A percentile compares a stretch with the other conserved stretches of the same genome.
Conservation (phyloP, 1,284 basidiomycete genomes). For the Fereydounia khargensis region DNA sequence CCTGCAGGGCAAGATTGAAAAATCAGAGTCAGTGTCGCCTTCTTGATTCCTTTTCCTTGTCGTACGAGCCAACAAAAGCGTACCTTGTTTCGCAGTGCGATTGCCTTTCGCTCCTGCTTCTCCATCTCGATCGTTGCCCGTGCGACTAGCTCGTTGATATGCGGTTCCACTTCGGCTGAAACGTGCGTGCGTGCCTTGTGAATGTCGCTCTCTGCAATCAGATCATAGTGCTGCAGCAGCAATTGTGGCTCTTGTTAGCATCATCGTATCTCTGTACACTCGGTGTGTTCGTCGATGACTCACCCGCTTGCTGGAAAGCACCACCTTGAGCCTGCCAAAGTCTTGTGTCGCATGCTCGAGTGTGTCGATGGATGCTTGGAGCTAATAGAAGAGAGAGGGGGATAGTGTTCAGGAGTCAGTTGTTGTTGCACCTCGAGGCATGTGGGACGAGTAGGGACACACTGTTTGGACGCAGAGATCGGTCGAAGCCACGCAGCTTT, state of each 20-base stretch:
- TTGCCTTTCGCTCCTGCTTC: conserved; percentile 17
- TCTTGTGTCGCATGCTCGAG: conserved; percentile 26
- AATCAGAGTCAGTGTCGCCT: no score
- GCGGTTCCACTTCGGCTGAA: conserved; percentile 23
- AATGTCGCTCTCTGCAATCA: conserved; percentile 25
- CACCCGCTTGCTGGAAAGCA: conserved; percentile 25
- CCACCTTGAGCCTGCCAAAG: conserved; percentile 27
- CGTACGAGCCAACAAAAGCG: no score
- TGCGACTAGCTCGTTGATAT: conserved; percentile 24
- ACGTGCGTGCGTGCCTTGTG: conserved; percentile 19
- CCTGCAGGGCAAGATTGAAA: no score
- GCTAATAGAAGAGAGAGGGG: no score
- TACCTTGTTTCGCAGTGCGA: conserved; percentile 17
- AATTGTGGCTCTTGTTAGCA: neutral
- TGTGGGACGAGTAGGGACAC: no score
- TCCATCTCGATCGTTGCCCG: conserved; percentile 16
- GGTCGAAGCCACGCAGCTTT: conserved; percentile 18
- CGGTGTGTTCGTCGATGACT: conserved; percentile 1
- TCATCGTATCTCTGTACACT: neutral
- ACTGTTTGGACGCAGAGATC: conserved; percentile 18
- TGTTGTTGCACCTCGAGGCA: no score
- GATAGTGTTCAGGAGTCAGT: no score
- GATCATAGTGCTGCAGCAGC: conserved; percentile 18
- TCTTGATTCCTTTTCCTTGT: no score
- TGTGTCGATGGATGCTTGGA: conserved; percentile 22